Base-by-base conservation (phyloP, 2,329 filamentous ascomycete genomes). In the Cercospora berteroae region DNA sequence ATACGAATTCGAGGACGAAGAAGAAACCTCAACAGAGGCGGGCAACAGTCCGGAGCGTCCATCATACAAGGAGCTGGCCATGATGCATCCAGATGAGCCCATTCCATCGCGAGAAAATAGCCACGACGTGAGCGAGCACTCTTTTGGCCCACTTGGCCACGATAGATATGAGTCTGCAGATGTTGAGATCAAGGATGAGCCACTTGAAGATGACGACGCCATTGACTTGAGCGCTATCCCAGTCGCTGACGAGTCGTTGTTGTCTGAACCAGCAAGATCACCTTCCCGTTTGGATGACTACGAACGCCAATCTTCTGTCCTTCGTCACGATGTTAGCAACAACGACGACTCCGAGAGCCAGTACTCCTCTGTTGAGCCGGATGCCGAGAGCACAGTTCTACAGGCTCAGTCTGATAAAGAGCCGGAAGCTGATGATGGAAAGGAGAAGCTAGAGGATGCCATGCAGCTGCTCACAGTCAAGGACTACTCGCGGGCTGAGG, bases 31-130 rank as follows among this genome's bases (percentile, higher is more conserved):
- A 65, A 72, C 33, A 67, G 68, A 65, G 13, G 63, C 29, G 12
- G 72, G 72, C 42, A 67, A 71, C 18, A 68, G 66, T 48, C 68
- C 69, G 57, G 68, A 58, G 44, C 64, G 74, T 25, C 75, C 74
- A 16, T 71, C 72, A 66, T 82, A 83, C 67, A 80, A 79, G 48
- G 80, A 87, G 59, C 81, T 87, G 33, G 82, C 81, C 18, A 79
- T 80, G 65, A 85, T 93, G 67, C 93, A 98, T 77, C 94, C 94
- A 6, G 94, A 98, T 78, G 87, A 95, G 48, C 92, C 94, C 0
- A 92, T 97, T 72, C 94, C 92, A 20, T 96, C 92, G 39, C 90
- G 93, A 13, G 94, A 97, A 79, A 88, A 88, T 71, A 77, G 74
- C 64, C 67, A 70, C 5, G 75, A 77, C 66, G 74, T 69, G 10